phyloP scores from a whole-genome alignment of 768 basidiomycete genomes.

The Mycena venus region DNA sequence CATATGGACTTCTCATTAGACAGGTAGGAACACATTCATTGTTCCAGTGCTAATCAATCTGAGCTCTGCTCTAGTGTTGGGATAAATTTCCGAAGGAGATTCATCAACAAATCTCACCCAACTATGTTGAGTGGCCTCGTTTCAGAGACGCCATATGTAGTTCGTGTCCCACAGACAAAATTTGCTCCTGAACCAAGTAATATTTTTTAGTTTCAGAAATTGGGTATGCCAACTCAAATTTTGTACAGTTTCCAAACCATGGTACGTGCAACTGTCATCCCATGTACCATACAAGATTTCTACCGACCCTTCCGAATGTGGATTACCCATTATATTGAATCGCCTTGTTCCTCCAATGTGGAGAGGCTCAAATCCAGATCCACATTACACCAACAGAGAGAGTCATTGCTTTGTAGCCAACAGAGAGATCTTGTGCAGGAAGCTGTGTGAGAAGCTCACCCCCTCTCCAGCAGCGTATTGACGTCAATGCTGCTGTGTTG shows the following conservation, averaged over 20 bases:
- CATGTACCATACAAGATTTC: neutral
- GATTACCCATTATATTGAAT: neutral
- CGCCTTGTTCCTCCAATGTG: neutral
- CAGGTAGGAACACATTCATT: too few relatives aligned
- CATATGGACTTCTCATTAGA: too few relatives aligned
- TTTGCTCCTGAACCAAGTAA: too few relatives aligned
- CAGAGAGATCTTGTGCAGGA: neutral
- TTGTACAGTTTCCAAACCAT: neutral
- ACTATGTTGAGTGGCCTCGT: too few relatives aligned
- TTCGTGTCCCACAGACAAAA: too few relatives aligned
- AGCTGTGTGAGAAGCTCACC: neutral
- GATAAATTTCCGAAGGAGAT: too few relatives aligned
- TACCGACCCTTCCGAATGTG: neutral
- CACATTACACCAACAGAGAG: neutral
- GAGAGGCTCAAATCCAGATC: neutral
- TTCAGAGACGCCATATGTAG: too few relatives aligned
- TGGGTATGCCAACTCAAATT: neutral
- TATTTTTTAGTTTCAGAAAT: too few relatives aligned
- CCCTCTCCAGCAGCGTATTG: neutral
- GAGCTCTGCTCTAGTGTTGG: too few relatives aligned
- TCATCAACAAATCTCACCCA: too few relatives aligned
- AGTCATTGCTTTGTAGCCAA: neutral
- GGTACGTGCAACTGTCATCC: neutral
- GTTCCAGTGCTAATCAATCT: too few relatives aligned
- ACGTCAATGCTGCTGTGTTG: neutral